A percentile compares a stretch with the other conserved stretches of the same genome.
phyloP scores from a whole-genome alignment of 2,329 filamentous ascomycete genomes.

The Trichoderma atrobrunneum region DNA sequence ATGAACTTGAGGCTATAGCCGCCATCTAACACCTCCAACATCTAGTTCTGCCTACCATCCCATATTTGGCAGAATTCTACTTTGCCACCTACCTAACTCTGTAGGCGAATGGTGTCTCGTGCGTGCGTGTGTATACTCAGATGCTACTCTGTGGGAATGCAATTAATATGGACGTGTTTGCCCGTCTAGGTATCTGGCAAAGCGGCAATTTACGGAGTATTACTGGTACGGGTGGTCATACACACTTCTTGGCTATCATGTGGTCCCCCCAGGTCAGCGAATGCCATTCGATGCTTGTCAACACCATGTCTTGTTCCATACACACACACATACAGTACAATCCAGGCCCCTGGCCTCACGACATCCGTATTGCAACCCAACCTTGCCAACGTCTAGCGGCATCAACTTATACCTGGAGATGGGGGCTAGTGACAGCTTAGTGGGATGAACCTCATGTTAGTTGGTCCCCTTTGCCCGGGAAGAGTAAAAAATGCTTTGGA shows the following conservation, averaged over 20 bases:
- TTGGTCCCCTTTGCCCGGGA: background rate
- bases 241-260: background rate
- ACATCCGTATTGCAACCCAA: background rate
- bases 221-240: background rate
- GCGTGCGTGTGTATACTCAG: background rate
- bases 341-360: background rate
- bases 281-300: background rate
- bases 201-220: slow-evolving; percentile 11
- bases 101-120: background rate
- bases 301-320: background rate
- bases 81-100: background rate
- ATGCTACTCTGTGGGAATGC: background rate
- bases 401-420: background rate
- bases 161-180: background rate
- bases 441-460: background rate
- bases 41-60: background rate
- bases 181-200: background rate
- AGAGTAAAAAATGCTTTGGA: background rate
- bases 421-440: background rate
- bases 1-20: background rate
- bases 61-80: background rate
- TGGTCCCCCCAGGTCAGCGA: background rate
- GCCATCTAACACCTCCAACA: background rate
- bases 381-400: background rate
- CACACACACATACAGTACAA: background rate